Evolutionary conservation across 2,329 filamentous ascomycete genomes (phyloP).

Genomic region (Epichloe sp.): DNA sequence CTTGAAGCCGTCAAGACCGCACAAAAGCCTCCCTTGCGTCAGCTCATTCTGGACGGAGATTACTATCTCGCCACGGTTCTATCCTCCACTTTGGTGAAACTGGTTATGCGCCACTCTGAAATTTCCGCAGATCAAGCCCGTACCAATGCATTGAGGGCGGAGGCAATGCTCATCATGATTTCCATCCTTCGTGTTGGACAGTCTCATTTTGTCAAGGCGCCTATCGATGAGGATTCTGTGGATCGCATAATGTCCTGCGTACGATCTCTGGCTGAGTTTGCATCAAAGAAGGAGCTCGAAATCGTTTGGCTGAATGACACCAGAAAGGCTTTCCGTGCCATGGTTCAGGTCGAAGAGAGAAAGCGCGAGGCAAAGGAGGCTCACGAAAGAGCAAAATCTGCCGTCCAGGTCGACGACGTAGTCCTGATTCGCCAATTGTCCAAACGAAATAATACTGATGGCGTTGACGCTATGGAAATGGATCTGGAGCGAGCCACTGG

Average conservation of each 20-base stretch:
- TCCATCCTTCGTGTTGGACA: constrained; percentile 96
- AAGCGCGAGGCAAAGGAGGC: constrained; percentile 94
- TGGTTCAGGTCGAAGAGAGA: constrained; percentile 96
- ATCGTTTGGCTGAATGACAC: constrained; percentile 91
- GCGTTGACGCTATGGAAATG: constrained; percentile 71
- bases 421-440: constrained; percentile 85
- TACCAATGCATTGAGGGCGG: constrained; percentile 86
- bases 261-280: constrained; percentile 80
- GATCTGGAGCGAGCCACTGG: constrained; percentile 92
- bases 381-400: constrained; percentile 81
- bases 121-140: constrained; percentile 75
- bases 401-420: constrained; percentile 90
- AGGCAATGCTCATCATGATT: constrained; percentile 99
- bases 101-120: constrained; percentile 94
- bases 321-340: constrained; percentile 85
- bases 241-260: constrained; percentile 98
- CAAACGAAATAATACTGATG: constrained; percentile 77
- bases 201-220: constrained; percentile 95
- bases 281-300: constrained; percentile 79
- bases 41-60: constrained; percentile 92
- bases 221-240: constrained; percentile 96
- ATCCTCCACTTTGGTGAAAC: constrained; percentile 90
- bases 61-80: constrained; percentile 92
- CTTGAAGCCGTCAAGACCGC: constrained; percentile 94
- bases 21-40: constrained; percentile 86